These are phyloP conservation scores for Saturnispora zaruensis DNA, from an alignment of 805 yeast genomes.

Conservation along the genomic window DNA sequence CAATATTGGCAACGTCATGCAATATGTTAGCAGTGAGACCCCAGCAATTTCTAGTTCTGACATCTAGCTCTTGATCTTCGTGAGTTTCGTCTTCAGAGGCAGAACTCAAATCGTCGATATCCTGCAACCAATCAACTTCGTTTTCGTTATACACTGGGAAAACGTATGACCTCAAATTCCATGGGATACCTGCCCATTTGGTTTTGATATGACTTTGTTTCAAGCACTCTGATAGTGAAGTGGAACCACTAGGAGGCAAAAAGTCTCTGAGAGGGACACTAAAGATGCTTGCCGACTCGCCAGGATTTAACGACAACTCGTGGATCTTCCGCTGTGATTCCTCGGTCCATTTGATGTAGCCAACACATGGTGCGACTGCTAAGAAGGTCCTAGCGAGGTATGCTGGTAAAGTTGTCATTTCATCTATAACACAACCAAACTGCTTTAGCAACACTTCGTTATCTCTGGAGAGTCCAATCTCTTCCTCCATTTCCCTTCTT, in stretches of 20 bases:
- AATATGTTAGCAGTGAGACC: conserved; percentile 74
- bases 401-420: conserved; percentile 59
- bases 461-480: conserved; percentile 60
- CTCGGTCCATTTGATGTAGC: conserved; percentile 42
- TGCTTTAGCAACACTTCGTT: conserved; percentile 35
- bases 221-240: conserved; percentile 27
- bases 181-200: conserved; percentile 66
- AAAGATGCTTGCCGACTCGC: conserved; percentile 64
- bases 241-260: conserved; percentile 27
- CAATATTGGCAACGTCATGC: conserved; percentile 57
- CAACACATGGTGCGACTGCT: conserved; percentile 77
- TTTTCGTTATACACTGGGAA: conserved; percentile 46
- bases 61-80: conserved; percentile 32
- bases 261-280: conserved; percentile 64
- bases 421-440: conserved; percentile 52
- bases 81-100: conserved; percentile 40
- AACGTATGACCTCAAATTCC: conserved; percentile 55
- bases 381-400: conserved; percentile 75
- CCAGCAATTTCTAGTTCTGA: conserved; percentile 63
- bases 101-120: conserved; percentile 50
- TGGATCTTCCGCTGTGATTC: conserved; percentile 19
- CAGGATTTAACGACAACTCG: conserved; percentile 52
- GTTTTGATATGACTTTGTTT: conserved; percentile 30
- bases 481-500: conserved; percentile 79
- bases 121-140: conserved; percentile 59